Evolutionary conservation across 768 basidiomycete species (phyloP), one percentile per base, ranked within the genome.

Genomic region (Cubamyces lactineus): DNA sequence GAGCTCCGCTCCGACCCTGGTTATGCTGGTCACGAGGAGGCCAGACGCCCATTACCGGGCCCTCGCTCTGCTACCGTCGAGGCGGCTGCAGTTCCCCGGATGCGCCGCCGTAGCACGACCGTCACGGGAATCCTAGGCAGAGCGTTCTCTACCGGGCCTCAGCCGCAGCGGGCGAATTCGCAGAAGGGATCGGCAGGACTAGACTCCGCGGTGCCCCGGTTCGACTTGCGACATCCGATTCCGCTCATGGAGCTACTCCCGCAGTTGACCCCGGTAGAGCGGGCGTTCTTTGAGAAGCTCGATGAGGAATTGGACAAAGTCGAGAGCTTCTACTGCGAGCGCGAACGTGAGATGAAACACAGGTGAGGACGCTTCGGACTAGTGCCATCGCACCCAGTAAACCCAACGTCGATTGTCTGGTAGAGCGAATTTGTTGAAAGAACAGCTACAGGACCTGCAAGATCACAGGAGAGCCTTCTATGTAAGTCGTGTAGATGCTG

Each of bases 271-370:
- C 79, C 84, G 0, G 75, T 81, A 23, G 89, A 96, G 69, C 70
- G 75, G 30, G 78, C 78, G 6, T 98, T 97, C 77, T 92, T 98
- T 62, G 80, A 84, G 2, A 78, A 85, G 23, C 79, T 98, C 7
- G 91, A 97, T 66, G 71, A 71, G 0, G 88, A 99, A 71, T 78
- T 98, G 2, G 85, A 88, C 21, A 97, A 96, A 73, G 85, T 98
- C 13, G 91, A 92, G 61, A 75, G 77, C 0, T 99, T 99, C 73
- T 98, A 92, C 71, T 69, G 82, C 5, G 85, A 84, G 24, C 82
- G 87, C 28, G 94, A 86, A 75, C 80, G 79, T 48, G 86, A 82
- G 75, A 87, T 84, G 85, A 75, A 75, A 69, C 47, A 53, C 23
- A 66, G 67, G 71, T 74, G 38, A 16, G 53, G 34, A 34, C 34